phyloP scores from a whole-genome alignment of 441 rosid species.

The Pelargonium cotyledonis region DNA sequence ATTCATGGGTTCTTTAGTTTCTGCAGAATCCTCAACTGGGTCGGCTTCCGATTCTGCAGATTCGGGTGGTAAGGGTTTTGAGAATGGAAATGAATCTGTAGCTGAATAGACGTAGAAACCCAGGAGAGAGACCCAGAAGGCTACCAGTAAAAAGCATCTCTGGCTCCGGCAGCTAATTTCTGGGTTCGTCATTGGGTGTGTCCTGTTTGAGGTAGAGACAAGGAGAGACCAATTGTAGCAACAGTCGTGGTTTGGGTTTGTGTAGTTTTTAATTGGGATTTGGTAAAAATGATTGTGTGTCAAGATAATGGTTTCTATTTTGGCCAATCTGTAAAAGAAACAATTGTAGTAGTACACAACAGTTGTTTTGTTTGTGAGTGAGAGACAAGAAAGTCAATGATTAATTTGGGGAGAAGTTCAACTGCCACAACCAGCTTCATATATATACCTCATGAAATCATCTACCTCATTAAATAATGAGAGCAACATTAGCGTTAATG shows the following conservation, averaged over 20 bases:
- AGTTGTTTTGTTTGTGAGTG: no score
- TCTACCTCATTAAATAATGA: no score
- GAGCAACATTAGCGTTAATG: no score
- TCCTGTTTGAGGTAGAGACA: not conserved
- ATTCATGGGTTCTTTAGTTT: not conserved
- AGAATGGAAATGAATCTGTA: not conserved
- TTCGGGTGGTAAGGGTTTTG: not conserved
- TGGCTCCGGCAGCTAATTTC: not conserved
- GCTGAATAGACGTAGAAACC: not conserved
- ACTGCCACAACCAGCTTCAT: no score
- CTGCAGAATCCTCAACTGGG: not conserved
- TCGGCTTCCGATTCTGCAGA: not conserved
- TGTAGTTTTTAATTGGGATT: not conserved
- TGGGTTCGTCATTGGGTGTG: not conserved
- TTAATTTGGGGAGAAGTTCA: no score
- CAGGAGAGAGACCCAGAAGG: not conserved
- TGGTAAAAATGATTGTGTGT: no score
- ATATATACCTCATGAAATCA: no score
- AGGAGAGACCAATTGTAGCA: not conserved
- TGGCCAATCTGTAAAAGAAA: no score
- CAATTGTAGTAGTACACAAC: no score
- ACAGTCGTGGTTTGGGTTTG: not conserved
- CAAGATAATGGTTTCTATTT: no score
- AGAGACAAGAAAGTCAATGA: no score
- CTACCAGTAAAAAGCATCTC: not conserved